phyloP scores from a whole-genome alignment of 2,329 filamentous ascomycete species.

The Didymella glomerata region DNA sequence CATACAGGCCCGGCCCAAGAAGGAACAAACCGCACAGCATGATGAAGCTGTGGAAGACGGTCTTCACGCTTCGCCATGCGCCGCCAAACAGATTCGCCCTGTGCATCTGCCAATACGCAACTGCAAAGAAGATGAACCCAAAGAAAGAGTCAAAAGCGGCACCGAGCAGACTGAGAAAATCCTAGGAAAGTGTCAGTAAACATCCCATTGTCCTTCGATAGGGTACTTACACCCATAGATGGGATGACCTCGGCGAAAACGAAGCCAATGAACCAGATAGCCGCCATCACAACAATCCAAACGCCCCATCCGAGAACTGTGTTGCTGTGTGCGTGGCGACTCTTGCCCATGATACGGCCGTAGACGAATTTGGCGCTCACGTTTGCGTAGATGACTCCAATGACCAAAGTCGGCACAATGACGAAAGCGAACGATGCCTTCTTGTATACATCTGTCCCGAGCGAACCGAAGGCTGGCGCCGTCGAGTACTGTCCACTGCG shows the following conservation, averaged over 20 bases:
- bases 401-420: slow-evolving; percentile 90
- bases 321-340: slow-evolving; percentile 79
- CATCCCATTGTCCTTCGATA: neutral
- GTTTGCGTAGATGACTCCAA: slow-evolving; percentile 88
- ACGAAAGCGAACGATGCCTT: slow-evolving; percentile 93
- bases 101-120: slow-evolving; percentile 80
- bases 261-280: slow-evolving; percentile 81
- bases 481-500: slow-evolving; percentile 79
- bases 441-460: slow-evolving; percentile 76
- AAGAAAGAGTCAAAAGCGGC: slow-evolving; percentile 91
- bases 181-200: slow-evolving; percentile 43
- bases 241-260: slow-evolving; percentile 91
- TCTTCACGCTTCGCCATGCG: slow-evolving; percentile 52
- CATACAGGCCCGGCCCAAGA: slow-evolving; percentile 62
- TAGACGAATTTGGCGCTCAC: slow-evolving; percentile 90
- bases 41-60: slow-evolving; percentile 57
- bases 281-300: slow-evolving; percentile 77
- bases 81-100: slow-evolving; percentile 64
- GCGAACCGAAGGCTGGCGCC: slow-evolving; percentile 83
- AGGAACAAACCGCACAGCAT: slow-evolving; percentile 59
- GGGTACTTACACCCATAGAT: slow-evolving; percentile 70
- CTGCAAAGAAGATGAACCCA: slow-evolving; percentile 92
- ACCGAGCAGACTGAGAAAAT: slow-evolving; percentile 66
- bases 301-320: slow-evolving; percentile 80
- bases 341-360: slow-evolving; percentile 82